phyloP scores from a whole-genome alignment of 2,329 filamentous ascomycete species.

The Xylaria polymorpha region DNA sequence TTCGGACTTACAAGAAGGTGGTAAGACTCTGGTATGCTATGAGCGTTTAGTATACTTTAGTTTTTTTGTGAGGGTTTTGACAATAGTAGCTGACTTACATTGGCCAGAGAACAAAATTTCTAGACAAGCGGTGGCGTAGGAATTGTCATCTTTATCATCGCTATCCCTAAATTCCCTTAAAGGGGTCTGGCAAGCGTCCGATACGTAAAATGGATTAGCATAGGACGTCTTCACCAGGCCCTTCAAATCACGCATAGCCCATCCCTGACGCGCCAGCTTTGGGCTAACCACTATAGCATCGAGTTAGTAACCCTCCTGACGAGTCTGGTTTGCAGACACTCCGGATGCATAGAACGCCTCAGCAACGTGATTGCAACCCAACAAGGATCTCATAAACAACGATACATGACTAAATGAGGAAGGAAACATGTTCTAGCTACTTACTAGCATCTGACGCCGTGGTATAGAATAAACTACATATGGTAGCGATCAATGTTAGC shows the following conservation, averaged over 20 bases:
- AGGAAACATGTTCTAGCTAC: neutral
- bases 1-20: conserved; percentile 60
- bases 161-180: conserved; percentile 53
- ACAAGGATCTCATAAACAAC: neutral
- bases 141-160: conserved; percentile 51
- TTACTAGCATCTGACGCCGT: conserved; percentile 74
- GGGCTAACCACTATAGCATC: conserved; percentile 69
- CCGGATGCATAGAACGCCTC: neutral
- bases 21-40: conserved; percentile 74
- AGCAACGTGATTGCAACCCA: neutral
- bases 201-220: conserved; percentile 70
- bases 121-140: conserved; percentile 68
- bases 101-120: conserved; percentile 77
- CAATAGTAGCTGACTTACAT: conserved; percentile 49
- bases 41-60: conserved; percentile 22
- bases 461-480: conserved; percentile 78
- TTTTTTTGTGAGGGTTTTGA: neutral
- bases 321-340: neutral
- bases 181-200: conserved; percentile 69
- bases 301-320: conserved; percentile 4
- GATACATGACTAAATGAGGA: neutral
- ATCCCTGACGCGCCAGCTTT: conserved; percentile 70
- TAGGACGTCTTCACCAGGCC: conserved; percentile 72
- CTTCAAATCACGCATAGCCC: conserved; percentile 61
- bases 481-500: conserved; percentile 71